Evolutionary conservation across 225 moss, liverwort and hornwort genomes (phyloP), one percentile per base, ranked within the genome.

Genomic region (Physcomitrium patens): DNA sequence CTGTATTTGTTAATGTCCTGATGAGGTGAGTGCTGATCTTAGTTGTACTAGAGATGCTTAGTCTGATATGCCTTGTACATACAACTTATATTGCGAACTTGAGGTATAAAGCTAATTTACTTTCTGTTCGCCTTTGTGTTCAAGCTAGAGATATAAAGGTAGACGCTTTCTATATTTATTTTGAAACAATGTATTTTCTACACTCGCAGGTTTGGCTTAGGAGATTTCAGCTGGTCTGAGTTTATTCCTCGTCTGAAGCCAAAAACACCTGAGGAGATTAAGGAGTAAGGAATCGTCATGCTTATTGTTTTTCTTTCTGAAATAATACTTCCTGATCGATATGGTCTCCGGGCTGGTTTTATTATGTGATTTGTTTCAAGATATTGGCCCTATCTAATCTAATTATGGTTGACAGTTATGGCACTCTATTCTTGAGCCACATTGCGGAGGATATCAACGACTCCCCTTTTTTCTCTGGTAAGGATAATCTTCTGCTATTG

Each of bases 171-270:
- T 22, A 14, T 4, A 10, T 15, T 50, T 8, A 31, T 51, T 56
- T 45, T 78, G 68, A 56, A 57, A 70, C 45, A 14, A 27, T 26
- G 6, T 41, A 31, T 67, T 67, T 20, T 37, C 23, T 45, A 4
- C 48, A 68, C 57, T 0, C 55, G 68, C 89, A 96, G 96, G 71
- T 99, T 90, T 76, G 97, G 97, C 31, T 87, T 99, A 47, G 93
- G 97, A 58, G 97, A 99, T 68, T 95, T 95, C 78, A 93, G 87
- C 73, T 99, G 97, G 97, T 85, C 84, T 18, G 97, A 94, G 80
- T 99, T 99, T 72, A 81, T 89, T 37, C 93, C 97, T 56, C 94
- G 95, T 70, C 76, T 99, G 55, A 99, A 93, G 85, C 97, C 94
- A 60, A 99, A 99, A 71, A 87, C 91, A 7, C 84, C 87, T 0